Evolutionary conservation across 345 rosid genomes (phyloP), one percentile per base, ranked within the genome.

Genomic region (Syzygium jambos): DNA sequence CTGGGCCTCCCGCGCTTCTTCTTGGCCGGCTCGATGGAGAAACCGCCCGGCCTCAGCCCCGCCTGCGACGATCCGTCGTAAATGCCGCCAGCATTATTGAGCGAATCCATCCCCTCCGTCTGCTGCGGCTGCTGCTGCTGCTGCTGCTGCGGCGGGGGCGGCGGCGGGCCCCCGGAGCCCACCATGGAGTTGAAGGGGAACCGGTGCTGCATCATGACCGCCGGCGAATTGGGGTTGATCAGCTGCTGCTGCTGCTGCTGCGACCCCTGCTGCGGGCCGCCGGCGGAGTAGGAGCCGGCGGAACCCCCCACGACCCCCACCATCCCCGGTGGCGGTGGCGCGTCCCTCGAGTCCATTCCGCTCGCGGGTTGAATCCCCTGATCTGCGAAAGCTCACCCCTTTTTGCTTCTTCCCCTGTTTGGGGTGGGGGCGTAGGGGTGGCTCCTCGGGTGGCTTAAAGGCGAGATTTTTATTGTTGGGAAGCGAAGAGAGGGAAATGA

Each of bases 1-100:
- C 99, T 95, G 2, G 99, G 99, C 84, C 99, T 90, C 8, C 99
- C 99, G 19, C 99, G 91, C 91, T 93, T 98, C 96, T 94, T 98
- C 95, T 94, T 94, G 17, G 85, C 90, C 10, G 98, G 89, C 84
- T 93, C 96, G 83, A 89, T 92, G 59, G 89, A 89, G 86, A 93
- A 95, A 89, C 95, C 80, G 25, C 80, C 80, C 25, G 80, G 13
- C 49, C 80, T 73, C 86, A n/a, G 88, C 78, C 25, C 85, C 52
- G 22, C 11, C 80, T 85, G 92, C 88, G 92, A 90, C 54, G 98
- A 93, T 85, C 96, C 98, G 82, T 93, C 96, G 87, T 92, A 94
- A 15, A 90, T 93, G 30, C 65, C 88, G 27, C 88, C 88, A 52
- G 90, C 52, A 27, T 59, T 63, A 86, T 84, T 52, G 53, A 90